Conservation (phyloP, 2,329 filamentous ascomycete genomes). For the Aspergillus caelatus region DNA sequence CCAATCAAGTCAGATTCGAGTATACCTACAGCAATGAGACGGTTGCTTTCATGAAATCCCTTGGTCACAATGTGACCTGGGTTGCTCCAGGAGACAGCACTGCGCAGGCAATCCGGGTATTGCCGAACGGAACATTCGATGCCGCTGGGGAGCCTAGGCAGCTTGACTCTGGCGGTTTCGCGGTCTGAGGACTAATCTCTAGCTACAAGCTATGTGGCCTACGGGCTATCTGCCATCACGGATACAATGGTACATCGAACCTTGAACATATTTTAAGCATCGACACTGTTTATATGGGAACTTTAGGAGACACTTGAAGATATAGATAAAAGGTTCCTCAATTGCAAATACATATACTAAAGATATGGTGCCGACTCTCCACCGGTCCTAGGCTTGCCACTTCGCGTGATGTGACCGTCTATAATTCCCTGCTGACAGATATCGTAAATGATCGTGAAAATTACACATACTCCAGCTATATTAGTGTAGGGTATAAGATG, state of each 20-base stretch:
- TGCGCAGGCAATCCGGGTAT: conserved; percentile 69
- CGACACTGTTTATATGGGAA: background rate
- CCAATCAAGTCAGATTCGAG: conserved; percentile 70
- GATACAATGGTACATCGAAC: too few species aligned
- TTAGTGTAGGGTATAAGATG: background rate
- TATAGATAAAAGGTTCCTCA: background rate
- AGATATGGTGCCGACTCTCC: background rate
- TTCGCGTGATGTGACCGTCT: background rate
- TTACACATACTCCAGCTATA: background rate
- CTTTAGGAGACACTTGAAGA: background rate
- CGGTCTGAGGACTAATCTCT: conserved; percentile 39
- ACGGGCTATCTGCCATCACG: background rate
- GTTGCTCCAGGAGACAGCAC: conserved; percentile 65
- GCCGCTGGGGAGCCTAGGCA: conserved; percentile 77
- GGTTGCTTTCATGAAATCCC: conserved; percentile 62
- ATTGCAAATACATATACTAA: background rate
- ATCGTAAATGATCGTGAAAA: background rate
- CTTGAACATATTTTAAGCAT: background rate
- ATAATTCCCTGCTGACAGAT: background rate
- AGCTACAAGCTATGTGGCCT: background rate
- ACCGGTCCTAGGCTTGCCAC: background rate
- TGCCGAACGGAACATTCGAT: conserved; percentile 71
- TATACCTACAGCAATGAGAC: conserved; percentile 67
- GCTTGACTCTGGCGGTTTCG: conserved; percentile 68
- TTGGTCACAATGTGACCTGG: conserved; percentile 74